phyloP scores from a whole-genome alignment of 2,329 filamentous ascomycete species.

The Beauveria medogensis region DNA sequence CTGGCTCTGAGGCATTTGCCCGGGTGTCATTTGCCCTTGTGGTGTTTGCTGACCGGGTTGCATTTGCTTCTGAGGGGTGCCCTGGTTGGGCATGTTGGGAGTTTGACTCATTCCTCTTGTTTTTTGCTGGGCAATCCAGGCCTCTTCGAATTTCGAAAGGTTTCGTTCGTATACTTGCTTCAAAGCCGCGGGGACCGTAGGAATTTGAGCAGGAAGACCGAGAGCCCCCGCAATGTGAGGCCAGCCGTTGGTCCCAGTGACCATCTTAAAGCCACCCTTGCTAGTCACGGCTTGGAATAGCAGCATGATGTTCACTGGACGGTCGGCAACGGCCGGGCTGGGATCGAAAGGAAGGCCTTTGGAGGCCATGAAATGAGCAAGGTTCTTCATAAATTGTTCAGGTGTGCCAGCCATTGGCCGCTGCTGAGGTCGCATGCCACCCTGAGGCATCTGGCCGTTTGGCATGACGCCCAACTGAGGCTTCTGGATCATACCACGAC shows the following conservation, averaged over 20 bases:
- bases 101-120: constrained; percentile 45
- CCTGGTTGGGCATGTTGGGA: constrained; percentile 23
- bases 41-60: constrained; percentile 33
- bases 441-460: constrained; percentile 31
- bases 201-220: constrained; percentile 55
- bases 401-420: constrained; percentile 37
- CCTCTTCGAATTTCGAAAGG: constrained; percentile 67
- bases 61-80: constrained; percentile 26
- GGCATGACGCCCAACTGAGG: constrained; percentile 32
- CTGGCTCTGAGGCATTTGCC: constrained; percentile 18
- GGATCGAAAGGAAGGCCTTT: constrained; percentile 66
- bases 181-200: constrained; percentile 61
- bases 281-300: constrained; percentile 68
- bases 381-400: constrained; percentile 66
- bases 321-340: constrained; percentile 65
- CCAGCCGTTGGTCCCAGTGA: constrained; percentile 67
- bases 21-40: constrained; percentile 19
- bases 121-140: constrained; percentile 50
- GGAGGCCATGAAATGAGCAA: constrained; percentile 69
- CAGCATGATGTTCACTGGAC: constrained; percentile 64
- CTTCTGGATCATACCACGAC: constrained; percentile 45
- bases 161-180: constrained; percentile 69
- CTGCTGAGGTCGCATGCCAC: constrained; percentile 43
- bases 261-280: constrained; percentile 70
- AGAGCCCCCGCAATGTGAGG: constrained; percentile 58